Percentiles rank a stretch among this genome's conserved stretches.
Evolutionary conservation across 192 early-diverging fungal genomes (phyloP).

Genomic region (Obelidium mucronatum): DNA sequence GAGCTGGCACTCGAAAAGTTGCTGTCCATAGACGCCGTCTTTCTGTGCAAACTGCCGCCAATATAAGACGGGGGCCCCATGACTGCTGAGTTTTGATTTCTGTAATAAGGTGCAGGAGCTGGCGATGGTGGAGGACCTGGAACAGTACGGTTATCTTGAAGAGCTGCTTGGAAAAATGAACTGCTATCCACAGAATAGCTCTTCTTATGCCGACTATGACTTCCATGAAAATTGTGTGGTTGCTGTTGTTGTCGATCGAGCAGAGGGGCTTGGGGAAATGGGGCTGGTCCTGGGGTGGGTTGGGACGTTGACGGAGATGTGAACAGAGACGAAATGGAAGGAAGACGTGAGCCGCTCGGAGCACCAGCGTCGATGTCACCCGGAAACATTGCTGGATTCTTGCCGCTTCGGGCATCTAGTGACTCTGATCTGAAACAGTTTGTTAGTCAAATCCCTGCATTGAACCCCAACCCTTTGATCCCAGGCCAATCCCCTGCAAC

Average conservation of each 20-base stretch:
- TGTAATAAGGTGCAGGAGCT: no score
- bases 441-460: no score
- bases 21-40: constrained; percentile 10
- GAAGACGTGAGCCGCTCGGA: neutral
- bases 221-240: neutral
- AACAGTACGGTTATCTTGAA: neutral
- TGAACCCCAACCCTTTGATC: no score
- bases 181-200: constrained; percentile 9
- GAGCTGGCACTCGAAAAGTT: neutral
- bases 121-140: no score
- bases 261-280: neutral
- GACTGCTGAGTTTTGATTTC: no score
- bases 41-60: constrained; percentile 2
- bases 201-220: constrained; percentile 9
- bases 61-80: no score
- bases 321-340: neutral
- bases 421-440: no score
- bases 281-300: neutral
- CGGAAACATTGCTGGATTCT: no score
- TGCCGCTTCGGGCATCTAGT: no score
- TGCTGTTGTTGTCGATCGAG: neutral
- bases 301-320: neutral
- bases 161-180: neutral
- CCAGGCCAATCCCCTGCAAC: no score
- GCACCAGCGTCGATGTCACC: no score